Conservation (phyloP, 2,329 filamentous ascomycete genomes). For the Aureobasidium pullulans region DNA sequence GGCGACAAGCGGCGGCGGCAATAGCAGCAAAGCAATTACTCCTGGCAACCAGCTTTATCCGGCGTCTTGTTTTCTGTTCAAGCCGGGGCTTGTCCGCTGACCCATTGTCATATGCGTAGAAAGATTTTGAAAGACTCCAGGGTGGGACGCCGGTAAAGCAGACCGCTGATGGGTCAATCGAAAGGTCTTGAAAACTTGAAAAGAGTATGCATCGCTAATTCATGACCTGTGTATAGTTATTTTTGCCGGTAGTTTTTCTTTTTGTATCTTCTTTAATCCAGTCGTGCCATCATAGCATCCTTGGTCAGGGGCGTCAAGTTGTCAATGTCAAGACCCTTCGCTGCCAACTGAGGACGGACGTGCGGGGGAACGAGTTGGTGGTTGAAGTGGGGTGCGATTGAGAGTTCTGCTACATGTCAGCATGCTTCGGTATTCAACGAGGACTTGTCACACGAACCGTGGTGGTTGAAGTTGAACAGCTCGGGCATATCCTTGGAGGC, state of each 20-base stretch:
- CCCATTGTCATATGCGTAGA: constrained; percentile 4
- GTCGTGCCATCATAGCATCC: constrained; percentile 94
- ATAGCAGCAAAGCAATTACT: constrained; percentile 10
- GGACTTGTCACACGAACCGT: constrained; percentile 56
- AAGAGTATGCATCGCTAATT: constrained; percentile 15
- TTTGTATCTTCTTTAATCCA: constrained; percentile 58
- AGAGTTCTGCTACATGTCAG: constrained; percentile 61
- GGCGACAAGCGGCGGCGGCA: neutral
- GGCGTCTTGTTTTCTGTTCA: neutral
- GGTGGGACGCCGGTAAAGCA: constrained; percentile 9
- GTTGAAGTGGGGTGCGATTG: constrained; percentile 87
- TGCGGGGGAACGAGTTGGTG: constrained; percentile 79
- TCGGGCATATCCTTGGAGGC: constrained; percentile 73
- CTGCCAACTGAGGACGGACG: constrained; percentile 63
- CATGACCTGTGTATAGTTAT: constrained; percentile 12
- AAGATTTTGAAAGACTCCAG: constrained; percentile 2
- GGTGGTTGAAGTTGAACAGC: constrained; percentile 87
- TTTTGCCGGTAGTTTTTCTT: constrained; percentile 6
- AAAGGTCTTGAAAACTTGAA: constrained; percentile 7
- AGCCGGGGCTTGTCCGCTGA: neutral
- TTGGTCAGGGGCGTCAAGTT: constrained; percentile 86
- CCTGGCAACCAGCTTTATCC: neutral
- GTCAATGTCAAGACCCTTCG: constrained; percentile 79
- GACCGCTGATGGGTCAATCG: constrained; percentile 8
- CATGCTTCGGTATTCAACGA: constrained; percentile 15